Base-by-base conservation (phyloP, 148 eudicot species). In the Chenopodium suecicum region DNA sequence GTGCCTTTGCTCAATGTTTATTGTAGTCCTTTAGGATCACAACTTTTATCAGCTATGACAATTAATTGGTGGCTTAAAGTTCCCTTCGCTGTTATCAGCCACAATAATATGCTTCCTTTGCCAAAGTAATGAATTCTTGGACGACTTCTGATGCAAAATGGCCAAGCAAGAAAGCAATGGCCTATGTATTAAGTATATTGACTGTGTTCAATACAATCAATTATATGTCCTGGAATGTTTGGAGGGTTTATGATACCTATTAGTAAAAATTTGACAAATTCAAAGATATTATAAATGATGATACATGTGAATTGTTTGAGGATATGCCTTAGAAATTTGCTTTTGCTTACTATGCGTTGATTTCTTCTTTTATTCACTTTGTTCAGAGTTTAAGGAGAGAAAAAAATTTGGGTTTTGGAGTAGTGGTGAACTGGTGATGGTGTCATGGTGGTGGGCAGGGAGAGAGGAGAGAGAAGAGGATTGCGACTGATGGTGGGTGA, bases 211-310 rank as follows among this genome's bases (percentile, higher is more conserved):
- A 60, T 58, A 93, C 98, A 81, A 94, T 92, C 88, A 93, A 98
- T 79, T 89, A 95, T 73, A 90, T 87, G 29, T 64, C 94, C 95
- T 25, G 99, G 99, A 74, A 87, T 81, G 74, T 95, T 95, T 65
- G 98, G 99, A 23, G 99, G 94, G 82, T 93, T 91, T 64, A 95
- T 25, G 99, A 93, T 29, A 95, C 99, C 99, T 95, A 91, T 77
- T 67, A 84, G 84, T 32, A 77, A 41, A 62, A 76, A 65, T 12
- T 41, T 72, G 17, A 67, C 66, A 31, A 23, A 76, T 68, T 34
- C 54, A 78, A 78, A 41, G 44, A 41, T 41, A 41, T 41, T 41
- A 41, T 41, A 41, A 1, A 41, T 41, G 44, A 41, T 41, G 1
- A 41, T 41, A 7, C 44, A 41, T 41, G 44, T 41, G 6, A 41